Conservation (phyloP, 495 filamentous ascomycete species). For the Glonium stellatum region DNA sequence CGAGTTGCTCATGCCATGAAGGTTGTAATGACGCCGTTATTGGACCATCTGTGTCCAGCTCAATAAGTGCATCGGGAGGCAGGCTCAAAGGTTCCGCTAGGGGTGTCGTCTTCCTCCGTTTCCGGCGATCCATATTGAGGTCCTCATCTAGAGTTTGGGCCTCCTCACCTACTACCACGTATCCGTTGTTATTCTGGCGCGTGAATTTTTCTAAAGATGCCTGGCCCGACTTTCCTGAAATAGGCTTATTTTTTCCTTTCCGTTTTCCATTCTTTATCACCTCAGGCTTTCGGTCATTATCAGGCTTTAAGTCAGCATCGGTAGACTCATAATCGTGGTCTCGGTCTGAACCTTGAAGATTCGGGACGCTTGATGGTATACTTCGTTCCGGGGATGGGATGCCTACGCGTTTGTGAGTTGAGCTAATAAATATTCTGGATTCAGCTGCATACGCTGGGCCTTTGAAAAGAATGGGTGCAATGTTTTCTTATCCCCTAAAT, state of each 20-base stretch:
- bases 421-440: no score
- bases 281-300: constrained; percentile 11
- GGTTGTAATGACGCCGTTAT: not conserved
- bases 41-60: not conserved
- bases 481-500: constrained; percentile 25
- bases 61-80: not conserved
- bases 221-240: constrained; percentile 2
- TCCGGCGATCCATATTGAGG: constrained; percentile 17
- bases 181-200: not conserved
- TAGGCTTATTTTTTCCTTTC: constrained; percentile 7
- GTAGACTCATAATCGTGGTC: constrained; percentile 10
- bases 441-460: constrained; percentile 13
- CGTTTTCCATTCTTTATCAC: constrained; percentile 3
- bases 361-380: not conserved
- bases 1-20: constrained; percentile 25
- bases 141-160: constrained; percentile 18
- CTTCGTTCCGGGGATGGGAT: constrained; percentile 8
- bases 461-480: constrained; percentile 37
- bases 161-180: not conserved
- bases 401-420: constrained; percentile 3
- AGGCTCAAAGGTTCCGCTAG: not conserved
- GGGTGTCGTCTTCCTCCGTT: constrained; percentile 27
- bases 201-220: constrained; percentile 14
- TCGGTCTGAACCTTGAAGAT: not conserved
- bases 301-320: constrained; percentile 1